Evolutionary conservation across 352 stramenopile species (phyloP).

Genomic region (Pythium sukuiense): DNA sequence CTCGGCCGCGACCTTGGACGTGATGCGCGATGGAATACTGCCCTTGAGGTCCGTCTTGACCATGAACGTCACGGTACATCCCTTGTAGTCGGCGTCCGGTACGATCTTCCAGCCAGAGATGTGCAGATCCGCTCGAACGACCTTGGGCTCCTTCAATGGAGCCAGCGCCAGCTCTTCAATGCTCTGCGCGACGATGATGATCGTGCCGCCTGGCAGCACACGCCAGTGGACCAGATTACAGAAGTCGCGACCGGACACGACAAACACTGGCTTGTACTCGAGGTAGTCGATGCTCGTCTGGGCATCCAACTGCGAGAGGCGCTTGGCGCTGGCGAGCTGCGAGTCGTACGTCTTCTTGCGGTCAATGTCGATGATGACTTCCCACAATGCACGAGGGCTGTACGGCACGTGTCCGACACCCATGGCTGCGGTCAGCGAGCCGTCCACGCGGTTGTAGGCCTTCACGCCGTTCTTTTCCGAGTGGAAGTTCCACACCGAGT

Average conservation of each 20-base stretch:
- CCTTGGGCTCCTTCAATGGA: constrained; percentile 66
- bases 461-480: constrained; percentile 72
- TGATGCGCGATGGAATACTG: constrained; percentile 62
- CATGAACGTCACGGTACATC: constrained; percentile 63
- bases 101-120: constrained; percentile 68
- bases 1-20: constrained; percentile 58
- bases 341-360: constrained; percentile 58
- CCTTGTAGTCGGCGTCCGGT: constrained; percentile 55
- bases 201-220: constrained; percentile 56
- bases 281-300: constrained; percentile 72
- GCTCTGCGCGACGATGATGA: constrained; percentile 66
- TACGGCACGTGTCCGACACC: constrained; percentile 53
- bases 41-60: constrained; percentile 75
- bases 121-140: constrained; percentile 67
- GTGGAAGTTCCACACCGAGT: constrained; percentile 60
- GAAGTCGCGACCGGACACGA: constrained; percentile 74
- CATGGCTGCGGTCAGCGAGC: constrained; percentile 60
- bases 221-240: constrained; percentile 73
- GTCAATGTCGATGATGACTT: constrained; percentile 48
- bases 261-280: constrained; percentile 81
- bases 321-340: constrained; percentile 47
- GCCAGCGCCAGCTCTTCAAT: constrained; percentile 58
- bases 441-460: constrained; percentile 65
- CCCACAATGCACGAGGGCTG: constrained; percentile 53
- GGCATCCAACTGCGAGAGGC: constrained; percentile 42